A percentile compares a stretch with the other conserved stretches of the same genome.
Evolutionary conservation across 352 stramenopile species (phyloP).

Genomic region (Phytopythium kandeliae): DNA sequence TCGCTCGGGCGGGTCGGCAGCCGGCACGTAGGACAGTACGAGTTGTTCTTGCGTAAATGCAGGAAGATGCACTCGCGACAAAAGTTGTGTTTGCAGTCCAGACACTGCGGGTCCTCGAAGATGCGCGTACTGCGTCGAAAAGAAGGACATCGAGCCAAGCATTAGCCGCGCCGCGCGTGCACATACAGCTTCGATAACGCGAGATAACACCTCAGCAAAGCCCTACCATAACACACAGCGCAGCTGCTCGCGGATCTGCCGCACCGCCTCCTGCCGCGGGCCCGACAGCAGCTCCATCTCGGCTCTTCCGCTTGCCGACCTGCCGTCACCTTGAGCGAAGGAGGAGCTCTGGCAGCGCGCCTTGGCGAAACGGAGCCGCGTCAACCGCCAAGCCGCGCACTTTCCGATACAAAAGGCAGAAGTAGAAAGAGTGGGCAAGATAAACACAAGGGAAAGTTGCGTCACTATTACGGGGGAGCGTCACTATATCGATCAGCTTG

Average conservation of each 20-base stretch:
- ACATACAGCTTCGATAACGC: no score
- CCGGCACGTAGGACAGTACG: constrained; percentile 59
- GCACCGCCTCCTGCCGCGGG: constrained; percentile 45
- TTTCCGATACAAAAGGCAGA: constrained; percentile 2
- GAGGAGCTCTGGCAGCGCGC: no score
- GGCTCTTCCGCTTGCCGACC: no score
- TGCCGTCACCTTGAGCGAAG: no score
- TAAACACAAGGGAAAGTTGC: not conserved
- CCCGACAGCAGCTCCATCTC: constrained; percentile 58
- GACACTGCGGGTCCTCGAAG: constrained; percentile 81
- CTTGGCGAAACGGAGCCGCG: no score
- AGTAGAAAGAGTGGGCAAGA: no score
- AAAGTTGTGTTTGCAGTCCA: constrained; percentile 89
- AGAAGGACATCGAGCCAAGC: not conserved
- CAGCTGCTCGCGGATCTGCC: constrained; percentile 77
- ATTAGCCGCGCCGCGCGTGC: not conserved
- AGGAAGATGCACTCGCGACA: constrained; percentile 68
- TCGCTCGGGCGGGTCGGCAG: constrained; percentile 74
- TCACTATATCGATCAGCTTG: no score
- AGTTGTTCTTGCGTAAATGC: constrained; percentile 52
- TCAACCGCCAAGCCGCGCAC: constrained; percentile 1
- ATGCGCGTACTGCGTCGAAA: constrained; percentile 35
- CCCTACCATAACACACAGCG: constrained; percentile 70
- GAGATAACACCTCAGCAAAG: not conserved
- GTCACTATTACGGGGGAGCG: not conserved